Evolutionary conservation across 75 land plant species (phyloP), one percentile per base, ranked within the genome.

Genomic region (Pinus taeda): DNA sequence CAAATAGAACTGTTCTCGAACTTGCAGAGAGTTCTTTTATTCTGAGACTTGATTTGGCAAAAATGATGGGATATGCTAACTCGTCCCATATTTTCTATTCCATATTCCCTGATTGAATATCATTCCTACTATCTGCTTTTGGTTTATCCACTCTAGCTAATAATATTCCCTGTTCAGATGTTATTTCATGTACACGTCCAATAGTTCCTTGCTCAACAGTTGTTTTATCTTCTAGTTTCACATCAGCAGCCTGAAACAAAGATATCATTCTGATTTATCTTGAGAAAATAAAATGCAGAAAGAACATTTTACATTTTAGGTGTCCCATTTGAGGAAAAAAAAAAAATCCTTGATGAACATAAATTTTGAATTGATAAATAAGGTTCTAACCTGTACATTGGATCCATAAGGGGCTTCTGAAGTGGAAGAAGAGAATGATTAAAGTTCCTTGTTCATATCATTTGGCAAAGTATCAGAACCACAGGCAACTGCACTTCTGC

Each of bases 161-260:
- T 21, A 15, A 45, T 39, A n/a, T 8, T 69, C 55, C 72, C 72
- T 42, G 24, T 69, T 69, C 55, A 8, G 72, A 42, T 39, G 72
- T 69, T 69, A 69, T 45, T 69, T 42, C 72, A n/a, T 20, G 21
- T n/a, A 69, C 53, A 36, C n/a, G 72, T 42, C 42, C 72, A 39
- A 20, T 69, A 69, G 55, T 42, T 69, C 53, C 72, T 69, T 20
- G 72, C 22, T 69, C 49, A 20, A 39, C 36, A 69, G 53, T 42
- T 42, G 49, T 21, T 45, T 42, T 69, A 45, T n/a, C 49, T 69
- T 69, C 72, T 69, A 42, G 24, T 18, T 69, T n/a, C 53, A 42
- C 39, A 39, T 20, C 24, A 69, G 72, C 15, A n/a, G 42, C 72
- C 72, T 69, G 72, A 39, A 37, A 69, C 53, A 69, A 8, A 11